Base-by-base conservation (phyloP, 2,329 filamentous ascomycete species). In the Trichoderma simmonsii region DNA sequence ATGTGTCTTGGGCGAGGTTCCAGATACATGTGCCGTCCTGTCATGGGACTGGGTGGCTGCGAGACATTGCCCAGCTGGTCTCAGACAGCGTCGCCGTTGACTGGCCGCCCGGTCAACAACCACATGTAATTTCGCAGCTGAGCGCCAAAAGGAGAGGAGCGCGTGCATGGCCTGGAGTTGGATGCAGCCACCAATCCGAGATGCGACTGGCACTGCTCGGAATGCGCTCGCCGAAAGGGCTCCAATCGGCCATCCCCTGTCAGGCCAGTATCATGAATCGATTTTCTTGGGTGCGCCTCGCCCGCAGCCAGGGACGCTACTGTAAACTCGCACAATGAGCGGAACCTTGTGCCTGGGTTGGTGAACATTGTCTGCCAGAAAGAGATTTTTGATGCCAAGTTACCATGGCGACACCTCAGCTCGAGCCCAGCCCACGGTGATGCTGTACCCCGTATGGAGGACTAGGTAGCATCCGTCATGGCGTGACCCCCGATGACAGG, bases 21-120 rank as follows among this genome's bases (percentile, higher is more conserved):
- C 68, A 64, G 54, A 59, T 64, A 70, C 68, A 63, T 64, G 60
- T 70, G 59, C 60, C 60, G 69, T 65, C 48, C 69, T 65, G 61
- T 71, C 69, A 71, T 65, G 69, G 61, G 69, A 71, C 69, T 71
- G 69, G 69, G 69, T 66, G 69, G 61, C 69, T 66, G 69, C 69
- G 69, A 71, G 69, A 71, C 69, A 71, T 71, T 71, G 69, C 69
- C 34, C 69, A 71, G 69, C 48, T 71, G 69, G 51, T 32, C 61
- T 66, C 61, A 70, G 59, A 54, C 59, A 64, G 36, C 54, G 32
- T 24, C 39, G 32, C 68, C 60, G 60, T 64, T 63, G 43, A 64
- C 68, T 70, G 68, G 68, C 48, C 48, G 68, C 60, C 60, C 30
- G 43, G 28, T 30, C 59, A 56, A 64, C 68, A 39, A 39, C 39